Evolutionary conservation across 2,329 filamentous ascomycete species (phyloP).

Genomic region (Leptodontidium sp.): DNA sequence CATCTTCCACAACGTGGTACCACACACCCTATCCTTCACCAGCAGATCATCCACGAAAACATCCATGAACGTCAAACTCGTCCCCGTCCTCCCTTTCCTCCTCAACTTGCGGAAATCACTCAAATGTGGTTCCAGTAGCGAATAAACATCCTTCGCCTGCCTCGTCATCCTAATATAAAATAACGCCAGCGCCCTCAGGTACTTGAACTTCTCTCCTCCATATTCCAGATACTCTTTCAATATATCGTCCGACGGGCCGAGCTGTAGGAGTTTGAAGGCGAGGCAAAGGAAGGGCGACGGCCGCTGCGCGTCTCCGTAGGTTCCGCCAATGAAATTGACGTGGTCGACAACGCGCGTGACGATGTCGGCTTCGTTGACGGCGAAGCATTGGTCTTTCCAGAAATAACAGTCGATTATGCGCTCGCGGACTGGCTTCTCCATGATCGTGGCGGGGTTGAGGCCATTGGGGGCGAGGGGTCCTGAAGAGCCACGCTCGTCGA

Average conservation of each 20-base stretch:
- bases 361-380: constrained; percentile 82
- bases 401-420: constrained; percentile 96
- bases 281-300: constrained; percentile 94
- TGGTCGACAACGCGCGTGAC: constrained; percentile 88
- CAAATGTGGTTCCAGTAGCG: constrained; percentile 81
- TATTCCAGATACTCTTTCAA: constrained; percentile 81
- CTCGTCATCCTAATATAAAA: constrained; percentile 95
- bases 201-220: constrained; percentile 81
- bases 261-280: constrained; percentile 91
- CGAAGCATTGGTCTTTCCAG: constrained; percentile 99
- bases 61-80: constrained; percentile 82
- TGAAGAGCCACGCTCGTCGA: constrained; percentile 88
- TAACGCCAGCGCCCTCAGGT: constrained; percentile 85
- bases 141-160: constrained; percentile 81
- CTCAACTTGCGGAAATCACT: constrained; percentile 85
- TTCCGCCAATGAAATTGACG: constrained; percentile 86
- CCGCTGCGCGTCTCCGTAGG: constrained; percentile 82
- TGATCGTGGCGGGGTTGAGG: constrained; percentile 92
- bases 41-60: constrained; percentile 94
- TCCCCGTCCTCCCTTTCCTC: constrained; percentile 76
- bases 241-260: constrained; percentile 81
- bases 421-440: constrained; percentile 95
- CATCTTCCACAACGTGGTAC: constrained; percentile 91
- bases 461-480: constrained; percentile 82
- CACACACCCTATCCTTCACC: constrained; percentile 88